Percentiles rank a stretch among this genome's conserved stretches.
Evolutionary conservation across 305 asterid species (phyloP).

Genomic region (Fraxinus nigra): DNA sequence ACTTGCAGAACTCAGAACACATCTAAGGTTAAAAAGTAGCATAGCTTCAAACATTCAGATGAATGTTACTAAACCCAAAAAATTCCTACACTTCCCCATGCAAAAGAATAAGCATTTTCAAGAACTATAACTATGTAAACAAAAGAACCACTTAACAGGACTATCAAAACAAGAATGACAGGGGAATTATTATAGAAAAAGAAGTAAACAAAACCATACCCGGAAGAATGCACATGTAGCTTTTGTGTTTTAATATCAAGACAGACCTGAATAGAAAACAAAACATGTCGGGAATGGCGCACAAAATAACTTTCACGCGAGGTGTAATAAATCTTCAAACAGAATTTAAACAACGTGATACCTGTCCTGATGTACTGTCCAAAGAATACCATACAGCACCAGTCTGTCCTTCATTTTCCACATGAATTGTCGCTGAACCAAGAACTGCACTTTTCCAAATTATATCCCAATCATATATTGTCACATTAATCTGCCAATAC

Average conservation of each 20-base stretch:
- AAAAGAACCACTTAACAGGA: background rate
- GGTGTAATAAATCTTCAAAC: slow-evolving; percentile 6
- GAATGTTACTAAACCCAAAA: background rate
- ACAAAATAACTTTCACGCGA: slow-evolving; percentile 2
- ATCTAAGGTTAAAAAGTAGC: slow-evolving; percentile 4
- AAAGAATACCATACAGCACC: slow-evolving; percentile 77
- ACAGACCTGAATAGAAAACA: slow-evolving; percentile 66
- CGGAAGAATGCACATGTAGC: slow-evolving; percentile 47
- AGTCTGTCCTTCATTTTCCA: slow-evolving; percentile 75
- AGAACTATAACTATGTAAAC: background rate
- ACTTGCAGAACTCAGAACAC: background rate
- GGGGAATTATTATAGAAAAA: slow-evolving; percentile 12
- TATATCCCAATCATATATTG: slow-evolving; percentile 98
- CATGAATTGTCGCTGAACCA: slow-evolving; percentile 79
- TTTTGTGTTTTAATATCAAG: slow-evolving; percentile 69
- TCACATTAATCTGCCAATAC: slow-evolving; percentile 77
- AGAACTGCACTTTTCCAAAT: slow-evolving; percentile 99
- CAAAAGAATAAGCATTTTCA: background rate
- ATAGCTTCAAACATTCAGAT: slow-evolving; percentile 4
- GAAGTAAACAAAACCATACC: slow-evolving; percentile 38
- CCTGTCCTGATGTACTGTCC: slow-evolving; percentile 91
- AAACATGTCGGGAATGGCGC: slow-evolving; percentile 15
- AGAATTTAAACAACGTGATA: slow-evolving; percentile 24
- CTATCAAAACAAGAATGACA: slow-evolving; percentile 2
- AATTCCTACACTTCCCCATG: background rate